Evolutionary conservation across 2,329 filamentous ascomycete species (phyloP).

Genomic region (Sporothrix variecibatus): DNA sequence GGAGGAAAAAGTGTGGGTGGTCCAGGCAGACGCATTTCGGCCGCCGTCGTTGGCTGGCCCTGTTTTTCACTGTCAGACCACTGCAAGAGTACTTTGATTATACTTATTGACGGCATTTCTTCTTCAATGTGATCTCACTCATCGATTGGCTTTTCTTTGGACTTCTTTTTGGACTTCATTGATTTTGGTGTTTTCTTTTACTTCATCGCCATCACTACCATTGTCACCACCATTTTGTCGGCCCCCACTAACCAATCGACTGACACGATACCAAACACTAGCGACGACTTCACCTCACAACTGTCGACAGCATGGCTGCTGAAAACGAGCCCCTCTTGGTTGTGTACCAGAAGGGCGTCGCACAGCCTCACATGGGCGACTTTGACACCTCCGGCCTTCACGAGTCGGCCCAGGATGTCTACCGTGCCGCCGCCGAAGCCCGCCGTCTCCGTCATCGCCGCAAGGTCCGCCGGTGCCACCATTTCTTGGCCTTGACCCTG

Average conservation of each 20-base stretch:
- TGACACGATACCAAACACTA: background rate
- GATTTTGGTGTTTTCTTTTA: background rate
- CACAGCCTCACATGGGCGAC: background rate
- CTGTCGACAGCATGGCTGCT: background rate
- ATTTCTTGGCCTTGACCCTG: background rate
- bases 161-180: background rate
- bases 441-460: constrained; percentile 9
- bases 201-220: background rate
- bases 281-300: background rate
- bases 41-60: constrained; percentile 10
- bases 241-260: background rate
- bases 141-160: background rate
- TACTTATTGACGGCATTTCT: background rate
- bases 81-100: background rate
- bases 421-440: background rate
- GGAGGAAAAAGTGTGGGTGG: background rate
- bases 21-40: constrained; percentile 27
- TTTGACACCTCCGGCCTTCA: background rate
- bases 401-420: background rate
- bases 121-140: background rate
- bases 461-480: constrained; percentile 1
- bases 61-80: constrained; percentile 1
- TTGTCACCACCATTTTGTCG: background rate
- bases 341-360: background rate
- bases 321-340: constrained; percentile 16